Evolutionary conservation across 1,139 yeast genomes (phyloP), one percentile per base, ranked within the genome.

Genomic region (Magnusiomyces clavatus): DNA sequence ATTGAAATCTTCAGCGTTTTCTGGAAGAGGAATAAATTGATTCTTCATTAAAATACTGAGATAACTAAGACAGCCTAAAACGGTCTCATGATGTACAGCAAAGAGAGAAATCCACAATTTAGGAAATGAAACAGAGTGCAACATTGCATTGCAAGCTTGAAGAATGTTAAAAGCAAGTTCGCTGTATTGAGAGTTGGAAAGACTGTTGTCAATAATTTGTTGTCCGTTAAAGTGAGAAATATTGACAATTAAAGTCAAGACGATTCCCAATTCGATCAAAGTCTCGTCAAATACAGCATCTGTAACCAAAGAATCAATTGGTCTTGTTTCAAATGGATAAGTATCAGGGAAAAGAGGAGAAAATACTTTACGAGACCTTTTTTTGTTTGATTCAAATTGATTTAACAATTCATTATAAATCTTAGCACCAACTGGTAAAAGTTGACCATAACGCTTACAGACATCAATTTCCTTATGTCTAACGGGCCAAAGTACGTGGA

Each of bases 231-330:
- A 60, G 49, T 62, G 61, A 35, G 67, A 64, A 42, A 66, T 58
- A 40, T 63, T 65, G 29, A 64, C 65, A 20, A 66, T 55, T 49
- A 66, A 53, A 6, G 83, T 75, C 47, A 65, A 60, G 5, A 65
- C 66, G 55, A 64, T 62, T 17, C 84, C 74, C 51, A 86, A 64
- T 64, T 88, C 97, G 50, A 85, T 73, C 55, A 88, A 69, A 2
- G 86, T 72, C 64, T 88, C 97, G 43, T 83, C 88, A 57, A 85
- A 73, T 1, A 76, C 73, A 58, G 82, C 86, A 58, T 83, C 87
- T 57, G 80, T 80, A 24, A 86, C 86, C 49, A 82, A 74, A 0
- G 95, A 83, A 63, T 87, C 96, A 60, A 86, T 77, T 1, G 92
- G 81, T 44, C 76, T 64, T 44, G 81, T 82, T 51, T 70, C 70